These are phyloP conservation scores for Microbotryomycetes sp. DNA, from an alignment of 1,284 basidiomycete species.

Conservation along the genomic window DNA sequence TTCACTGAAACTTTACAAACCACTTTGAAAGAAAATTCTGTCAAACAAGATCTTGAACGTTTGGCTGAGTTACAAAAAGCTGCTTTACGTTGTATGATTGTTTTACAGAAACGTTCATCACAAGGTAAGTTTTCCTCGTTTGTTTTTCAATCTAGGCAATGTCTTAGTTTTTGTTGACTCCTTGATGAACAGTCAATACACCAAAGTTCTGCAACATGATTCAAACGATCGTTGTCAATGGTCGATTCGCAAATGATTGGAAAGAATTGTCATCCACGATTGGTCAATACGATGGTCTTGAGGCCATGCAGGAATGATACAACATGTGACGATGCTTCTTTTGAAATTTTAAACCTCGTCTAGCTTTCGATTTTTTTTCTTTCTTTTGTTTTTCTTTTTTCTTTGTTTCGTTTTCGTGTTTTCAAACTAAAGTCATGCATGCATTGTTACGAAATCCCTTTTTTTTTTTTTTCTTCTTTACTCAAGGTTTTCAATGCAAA, in stretches of 20 bases:
- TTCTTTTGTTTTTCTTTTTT: no score
- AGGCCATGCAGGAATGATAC: not conserved
- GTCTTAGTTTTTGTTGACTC: no score
- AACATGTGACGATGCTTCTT: no score
- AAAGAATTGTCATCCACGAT: slow-evolving; percentile 1
- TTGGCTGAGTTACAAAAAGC: slow-evolving; percentile 50
- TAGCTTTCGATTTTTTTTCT: no score
- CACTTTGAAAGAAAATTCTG: slow-evolving; percentile 70
- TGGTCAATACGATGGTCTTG: not conserved
- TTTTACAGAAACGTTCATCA: slow-evolving; percentile 5
- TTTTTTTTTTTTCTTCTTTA: no score
- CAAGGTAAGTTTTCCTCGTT: no score
- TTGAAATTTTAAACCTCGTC: no score
- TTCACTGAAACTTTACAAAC: slow-evolving; percentile 68
- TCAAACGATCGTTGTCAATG: slow-evolving; percentile 7
- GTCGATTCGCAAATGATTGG: slow-evolving; percentile 15
- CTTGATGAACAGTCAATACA: slow-evolving; percentile 4
- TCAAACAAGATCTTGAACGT: slow-evolving; percentile 94
- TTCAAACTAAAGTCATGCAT: no score
- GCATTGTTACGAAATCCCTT: no score
- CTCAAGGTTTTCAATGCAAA: no score
- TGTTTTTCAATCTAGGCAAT: no score
- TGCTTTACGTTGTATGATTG: slow-evolving; percentile 37
- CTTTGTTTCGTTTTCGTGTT: no score
- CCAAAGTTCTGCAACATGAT: slow-evolving; percentile 23